Evolutionary conservation across 441 rosid genomes (phyloP), one percentile per base, ranked within the genome.

Genomic region (Jatropha multifida): DNA sequence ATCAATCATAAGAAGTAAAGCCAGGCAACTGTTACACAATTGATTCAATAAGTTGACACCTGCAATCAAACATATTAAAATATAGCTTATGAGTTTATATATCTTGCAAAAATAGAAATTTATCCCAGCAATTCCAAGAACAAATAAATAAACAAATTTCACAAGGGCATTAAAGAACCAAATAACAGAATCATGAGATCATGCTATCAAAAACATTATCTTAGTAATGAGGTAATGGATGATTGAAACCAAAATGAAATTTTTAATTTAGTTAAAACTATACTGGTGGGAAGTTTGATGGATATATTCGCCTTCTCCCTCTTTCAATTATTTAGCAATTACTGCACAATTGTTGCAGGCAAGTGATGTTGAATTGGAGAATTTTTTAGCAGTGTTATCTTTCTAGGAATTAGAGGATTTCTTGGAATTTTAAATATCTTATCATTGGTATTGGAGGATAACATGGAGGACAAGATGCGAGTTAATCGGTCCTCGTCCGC

Each of bases 171-270:
- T 32, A 18, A 52, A 37, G 26, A 15, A 41, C 26, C 32, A 49
- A 58, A 48, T 7, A 42, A 12, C 23, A 75, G 9, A 56, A 32
- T 32, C 26, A 59, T n/a, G 13, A 32, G 49, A 46, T 38, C 11
- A 17, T 73, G 49, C 63, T 12, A 46, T 62, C 60, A 75, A 52
- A 75, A 38, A 20, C 4, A 27, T 60, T 17, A 65, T 67, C 11
- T 32, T 46, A 32, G 11, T 13, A 23, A 74, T 13, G 48, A 42
- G 3, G 42, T 42, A 58, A 32, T 32, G 32, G 32, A 32, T 1
- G 32, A 32, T 32, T 15, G 64, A 54, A 54, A 64, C 58, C 14
- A 65, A 74, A 56, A 64, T 52, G 41, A 65, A 65, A 65, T 41
- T 0, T 48, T 48, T 48, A 48, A 48, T 48, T 48, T 9, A 48